Evolutionary conservation across 805 yeast species (phyloP).

Genomic region (Suhomyces xylopsoci): DNA sequence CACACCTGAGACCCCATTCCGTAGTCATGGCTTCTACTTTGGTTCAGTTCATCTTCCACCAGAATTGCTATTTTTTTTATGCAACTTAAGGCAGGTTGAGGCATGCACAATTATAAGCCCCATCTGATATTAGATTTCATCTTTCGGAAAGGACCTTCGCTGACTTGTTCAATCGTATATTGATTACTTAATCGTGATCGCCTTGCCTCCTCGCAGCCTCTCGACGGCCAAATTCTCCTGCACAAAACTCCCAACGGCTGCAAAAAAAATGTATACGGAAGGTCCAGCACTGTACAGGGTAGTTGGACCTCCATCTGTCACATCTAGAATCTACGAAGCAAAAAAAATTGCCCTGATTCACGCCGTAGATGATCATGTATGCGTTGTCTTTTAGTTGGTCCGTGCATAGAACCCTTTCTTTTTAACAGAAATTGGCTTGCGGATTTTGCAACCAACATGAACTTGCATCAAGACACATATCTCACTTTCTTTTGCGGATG

Average conservation of each 20-base stretch:
- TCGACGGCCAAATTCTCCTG: neutral
- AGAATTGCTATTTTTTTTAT: neutral
- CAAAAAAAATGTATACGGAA: neutral
- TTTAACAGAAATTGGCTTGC: neutral
- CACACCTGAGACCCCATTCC: neutral
- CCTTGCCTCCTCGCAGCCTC: neutral
- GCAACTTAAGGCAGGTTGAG: neutral
- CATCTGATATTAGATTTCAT: neutral
- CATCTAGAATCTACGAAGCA: neutral
- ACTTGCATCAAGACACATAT: constrained; percentile 4
- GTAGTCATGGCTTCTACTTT: neutral
- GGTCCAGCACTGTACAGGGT: neutral
- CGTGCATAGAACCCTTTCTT: neutral
- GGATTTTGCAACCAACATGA: constrained; percentile 1
- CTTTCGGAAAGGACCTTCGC: neutral
- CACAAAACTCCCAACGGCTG: neutral
- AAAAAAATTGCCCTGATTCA: neutral
- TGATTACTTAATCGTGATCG: neutral
- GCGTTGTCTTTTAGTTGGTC: neutral
- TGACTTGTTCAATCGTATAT: neutral
- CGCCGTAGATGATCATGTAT: neutral
- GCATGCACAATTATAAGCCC: neutral
- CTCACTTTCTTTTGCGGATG: neutral
- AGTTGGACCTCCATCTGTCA: neutral
- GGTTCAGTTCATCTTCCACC: neutral